Evolutionary conservation across 176 grass and related monocot genomes (phyloP).

Genomic region (Tuctoria greenei): DNA sequence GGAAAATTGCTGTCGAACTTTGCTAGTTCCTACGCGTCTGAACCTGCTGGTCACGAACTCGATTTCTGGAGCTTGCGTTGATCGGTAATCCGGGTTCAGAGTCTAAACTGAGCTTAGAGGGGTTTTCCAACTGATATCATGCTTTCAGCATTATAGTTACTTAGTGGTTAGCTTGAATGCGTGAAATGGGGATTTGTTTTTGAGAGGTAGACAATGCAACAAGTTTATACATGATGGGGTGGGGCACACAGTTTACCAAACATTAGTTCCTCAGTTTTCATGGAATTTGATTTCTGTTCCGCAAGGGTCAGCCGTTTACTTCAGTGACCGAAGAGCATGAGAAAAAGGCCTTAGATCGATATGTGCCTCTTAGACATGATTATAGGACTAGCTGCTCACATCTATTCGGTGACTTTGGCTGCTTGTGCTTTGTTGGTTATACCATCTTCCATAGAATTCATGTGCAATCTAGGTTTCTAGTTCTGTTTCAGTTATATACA

Average conservation of each 20-base stretch:
- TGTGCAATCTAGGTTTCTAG: background rate
- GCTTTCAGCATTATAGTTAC: background rate
- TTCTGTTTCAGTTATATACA: background rate
- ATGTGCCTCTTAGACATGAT: background rate
- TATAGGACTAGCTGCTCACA: background rate
- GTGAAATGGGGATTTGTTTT: slow-evolving; percentile 9
- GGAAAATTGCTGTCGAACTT: background rate
- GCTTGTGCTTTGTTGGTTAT: background rate
- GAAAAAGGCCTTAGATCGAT: background rate
- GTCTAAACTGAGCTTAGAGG: background rate
- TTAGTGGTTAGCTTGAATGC: background rate
- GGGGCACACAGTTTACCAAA: background rate
- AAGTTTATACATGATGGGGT: background rate
- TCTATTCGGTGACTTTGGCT: slow-evolving; percentile 2
- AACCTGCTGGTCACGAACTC: background rate
- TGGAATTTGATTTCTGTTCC: background rate
- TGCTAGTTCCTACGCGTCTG: background rate
- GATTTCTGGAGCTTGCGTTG: slow-evolving; percentile 19
- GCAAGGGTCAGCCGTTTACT: background rate
- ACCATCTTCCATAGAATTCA: slow-evolving; percentile 15
- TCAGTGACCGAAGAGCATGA: background rate
- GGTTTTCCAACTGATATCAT: background rate
- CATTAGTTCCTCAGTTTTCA: background rate
- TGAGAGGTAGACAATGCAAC: background rate
- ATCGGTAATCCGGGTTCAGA: background rate